phyloP scores from a whole-genome alignment of 2,329 filamentous ascomycete genomes.

The Teratosphaeria viscida region DNA sequence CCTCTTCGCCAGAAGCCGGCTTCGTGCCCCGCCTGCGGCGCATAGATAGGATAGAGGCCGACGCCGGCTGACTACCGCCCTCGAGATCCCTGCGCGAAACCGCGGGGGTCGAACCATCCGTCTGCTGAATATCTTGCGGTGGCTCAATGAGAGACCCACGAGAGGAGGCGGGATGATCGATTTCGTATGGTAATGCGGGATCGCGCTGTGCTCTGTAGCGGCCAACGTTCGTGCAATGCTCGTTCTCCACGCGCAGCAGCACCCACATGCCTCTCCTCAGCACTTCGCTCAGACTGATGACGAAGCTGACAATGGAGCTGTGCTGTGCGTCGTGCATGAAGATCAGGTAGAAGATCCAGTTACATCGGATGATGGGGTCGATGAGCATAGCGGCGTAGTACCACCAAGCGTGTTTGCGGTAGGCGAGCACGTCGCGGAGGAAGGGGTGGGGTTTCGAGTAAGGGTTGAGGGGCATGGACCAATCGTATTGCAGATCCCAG shows the following conservation, averaged over 20 bases:
- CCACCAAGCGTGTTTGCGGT: conserved; percentile 60
- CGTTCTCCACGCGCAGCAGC: conserved; percentile 90
- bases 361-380: conserved; percentile 79
- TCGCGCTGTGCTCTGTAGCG: conserved; percentile 85
- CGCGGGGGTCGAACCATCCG: neutral
- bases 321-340: conserved; percentile 70
- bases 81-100: conserved; percentile 1
- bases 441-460: conserved; percentile 39
- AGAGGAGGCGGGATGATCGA: neutral
- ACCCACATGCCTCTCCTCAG: conserved; percentile 83
- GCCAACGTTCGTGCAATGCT: conserved; percentile 86
- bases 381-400: conserved; percentile 80
- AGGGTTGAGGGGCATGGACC: conserved; percentile 42
- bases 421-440: conserved; percentile 66
- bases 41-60: neutral
- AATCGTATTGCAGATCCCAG: conserved; percentile 96
- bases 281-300: conserved; percentile 68
- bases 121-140: neutral
- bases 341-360: conserved; percentile 89
- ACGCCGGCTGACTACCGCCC: neutral
- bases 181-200: conserved; percentile 72
- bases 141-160: neutral
- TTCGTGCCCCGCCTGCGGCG: conserved; percentile 46
- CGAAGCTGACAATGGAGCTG: conserved; percentile 69
- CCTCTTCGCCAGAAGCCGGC: conserved; percentile 38